phyloP scores from a whole-genome alignment of 805 yeast species.

The Wickerhamomyces pijperi region DNA sequence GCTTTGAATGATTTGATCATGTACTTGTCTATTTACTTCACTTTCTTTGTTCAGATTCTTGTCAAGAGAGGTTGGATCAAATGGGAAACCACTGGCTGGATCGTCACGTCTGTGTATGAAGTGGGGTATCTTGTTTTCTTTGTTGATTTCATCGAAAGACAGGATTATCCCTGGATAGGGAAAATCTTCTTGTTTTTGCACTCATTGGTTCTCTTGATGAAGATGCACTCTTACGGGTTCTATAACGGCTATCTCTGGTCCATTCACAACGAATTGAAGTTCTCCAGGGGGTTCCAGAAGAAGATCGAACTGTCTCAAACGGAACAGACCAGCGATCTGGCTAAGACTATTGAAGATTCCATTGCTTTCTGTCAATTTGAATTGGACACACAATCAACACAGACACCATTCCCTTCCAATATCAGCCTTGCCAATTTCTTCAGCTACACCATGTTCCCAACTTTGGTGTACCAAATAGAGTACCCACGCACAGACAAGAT shows the following conservation, averaged over 20 bases:
- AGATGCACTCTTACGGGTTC: conserved; percentile 86
- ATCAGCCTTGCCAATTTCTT: conserved; percentile 58
- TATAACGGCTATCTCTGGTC: conserved; percentile 86
- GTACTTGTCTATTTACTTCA: conserved; percentile 59
- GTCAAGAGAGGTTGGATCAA: conserved; percentile 32
- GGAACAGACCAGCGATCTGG: conserved; percentile 13
- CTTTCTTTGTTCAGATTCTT: conserved; percentile 45
- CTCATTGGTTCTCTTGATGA: conserved; percentile 82
- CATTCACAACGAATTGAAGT: conserved; percentile 40
- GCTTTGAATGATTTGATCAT: conserved; percentile 65
- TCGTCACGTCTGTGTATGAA: conserved; percentile 49
- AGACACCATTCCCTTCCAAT: conserved; percentile 55
- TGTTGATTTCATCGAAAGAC: conserved; percentile 41
- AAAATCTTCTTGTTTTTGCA: conserved; percentile 78
- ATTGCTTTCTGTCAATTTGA: conserved; percentile 66
- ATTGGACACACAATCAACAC: conserved; percentile 42
- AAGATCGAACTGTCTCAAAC: conserved; percentile 21
- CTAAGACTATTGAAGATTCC: conserved; percentile 29
- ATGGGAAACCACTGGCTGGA: conserved; percentile 64
- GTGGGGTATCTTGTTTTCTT: conserved; percentile 39
- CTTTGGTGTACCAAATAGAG: conserved; percentile 71
- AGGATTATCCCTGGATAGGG: conserved; percentile 79
- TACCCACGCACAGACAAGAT: conserved; percentile 68
- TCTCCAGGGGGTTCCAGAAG: conserved; percentile 33
- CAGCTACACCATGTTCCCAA: conserved; percentile 79